A percentile compares a stretch with the other conserved stretches of the same genome.
Evolutionary conservation across 2,329 filamentous ascomycete genomes (phyloP).

Genomic region (Ascochyta pisi): DNA sequence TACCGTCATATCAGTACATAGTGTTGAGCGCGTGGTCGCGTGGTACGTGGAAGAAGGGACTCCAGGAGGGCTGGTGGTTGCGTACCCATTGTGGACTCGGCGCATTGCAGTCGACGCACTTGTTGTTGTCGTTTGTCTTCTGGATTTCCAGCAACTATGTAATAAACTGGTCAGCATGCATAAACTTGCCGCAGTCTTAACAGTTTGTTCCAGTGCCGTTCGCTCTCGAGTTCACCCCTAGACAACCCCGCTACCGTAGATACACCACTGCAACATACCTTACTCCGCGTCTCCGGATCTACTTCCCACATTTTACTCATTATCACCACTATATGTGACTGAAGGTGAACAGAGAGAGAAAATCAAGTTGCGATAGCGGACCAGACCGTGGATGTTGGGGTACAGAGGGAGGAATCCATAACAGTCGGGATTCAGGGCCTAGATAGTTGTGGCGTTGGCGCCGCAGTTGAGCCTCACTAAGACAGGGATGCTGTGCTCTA

Average conservation of each 20-base stretch:
- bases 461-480: slow-evolving; percentile 17
- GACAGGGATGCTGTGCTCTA: slow-evolving; percentile 1
- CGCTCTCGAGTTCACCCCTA: slow-evolving; percentile 9
- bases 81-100: slow-evolving; percentile 96
- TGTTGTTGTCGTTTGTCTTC: slow-evolving; percentile 85
- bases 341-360: background rate
- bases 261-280: slow-evolving; percentile 63
- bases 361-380: slow-evolving; percentile 5
- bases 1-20: slow-evolving; percentile 26
- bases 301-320: slow-evolving; percentile 95
- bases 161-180: slow-evolving; percentile 24
- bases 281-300: slow-evolving; percentile 94
- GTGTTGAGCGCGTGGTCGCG: slow-evolving; percentile 9
- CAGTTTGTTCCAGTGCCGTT: background rate
- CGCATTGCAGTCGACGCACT: slow-evolving; percentile 93
- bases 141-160: slow-evolving; percentile 84
- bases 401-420: slow-evolving; percentile 13
- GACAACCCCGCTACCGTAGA: slow-evolving; percentile 13
- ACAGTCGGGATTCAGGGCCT: slow-evolving; percentile 14
- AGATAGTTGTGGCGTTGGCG: slow-evolving; percentile 7
- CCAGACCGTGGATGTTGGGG: slow-evolving; percentile 5
- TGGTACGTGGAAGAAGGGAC: background rate
- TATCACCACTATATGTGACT: slow-evolving; percentile 3
- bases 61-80: slow-evolving; percentile 10
- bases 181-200: background rate